Base-by-base conservation (phyloP, 169 alveolate genomes). In the Amoebophrya sp. region DNA sequence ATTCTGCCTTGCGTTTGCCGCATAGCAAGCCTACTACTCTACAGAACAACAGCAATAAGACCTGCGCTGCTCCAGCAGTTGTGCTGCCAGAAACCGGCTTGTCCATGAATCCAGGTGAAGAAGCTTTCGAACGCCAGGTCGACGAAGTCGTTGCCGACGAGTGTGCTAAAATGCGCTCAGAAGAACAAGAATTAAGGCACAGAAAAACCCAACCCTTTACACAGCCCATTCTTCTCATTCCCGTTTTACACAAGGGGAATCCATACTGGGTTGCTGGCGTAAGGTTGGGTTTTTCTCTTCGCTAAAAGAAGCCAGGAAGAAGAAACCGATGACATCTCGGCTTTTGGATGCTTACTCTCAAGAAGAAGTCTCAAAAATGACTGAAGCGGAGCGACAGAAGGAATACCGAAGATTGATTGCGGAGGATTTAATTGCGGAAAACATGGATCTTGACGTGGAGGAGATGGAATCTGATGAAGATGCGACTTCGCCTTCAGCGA, bases 91-190 rank as follows among this genome's bases (percentile, higher is more conserved):
- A 65, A 29, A 29, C 18, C 83, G 83, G 83, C 38, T 26, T 65
- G 36, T 12, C 36, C 33, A 65, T 65, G 83, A 65, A 65, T 36
- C 83, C 83, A 36, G 83, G 83, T 12, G 36, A 65, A 26, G 33
- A 26, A 10, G 1, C 26, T 6, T 65, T 65, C 83, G 83, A 65
- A 26, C 2, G 2, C 38, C 3, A 6, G 2, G 33, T 65, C 33
- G 83, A 65, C 83, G 83, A 65, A 36, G n/a, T 65, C 83, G 83
- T 65, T 36, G 83, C 83, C 33, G 83, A 65, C 3, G 83, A 65
- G 83, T 18, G 26, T 6, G 0, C n/a, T 65, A 36, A 6, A 65
- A 36, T 23, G 10, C 76, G n/a, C n/a, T n/a, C n/a, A n/a, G n/a
- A n/a, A n/a, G n/a, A n/a, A n/a, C n/a, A n/a, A n/a, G n/a, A n/a